These are phyloP conservation scores for Polyporus tsugae DNA, from an alignment of 1,284 basidiomycete species.

Conservation along the genomic window DNA sequence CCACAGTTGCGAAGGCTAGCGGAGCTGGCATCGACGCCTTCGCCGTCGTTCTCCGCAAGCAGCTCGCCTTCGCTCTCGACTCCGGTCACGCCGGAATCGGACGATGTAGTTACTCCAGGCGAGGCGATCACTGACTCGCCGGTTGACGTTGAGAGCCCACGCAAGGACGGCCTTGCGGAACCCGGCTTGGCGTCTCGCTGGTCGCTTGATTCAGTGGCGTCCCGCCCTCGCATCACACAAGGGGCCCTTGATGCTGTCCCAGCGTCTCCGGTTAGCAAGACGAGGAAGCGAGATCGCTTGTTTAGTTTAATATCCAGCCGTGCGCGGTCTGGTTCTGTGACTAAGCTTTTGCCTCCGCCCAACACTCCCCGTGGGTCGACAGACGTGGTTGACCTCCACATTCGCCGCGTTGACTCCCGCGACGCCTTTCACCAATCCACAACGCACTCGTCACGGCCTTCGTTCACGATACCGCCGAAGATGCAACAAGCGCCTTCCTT, in stretches of 20 bases:
- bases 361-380: slow-evolving; percentile 31
- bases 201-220: slow-evolving; percentile 43
- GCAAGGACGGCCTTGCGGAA: slow-evolving; percentile 21
- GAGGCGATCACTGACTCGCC: slow-evolving; percentile 27
- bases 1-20: slow-evolving; percentile 40
- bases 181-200: slow-evolving; percentile 40
- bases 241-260: slow-evolving; percentile 27
- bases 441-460: slow-evolving; percentile 27
- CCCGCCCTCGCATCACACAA: slow-evolving; percentile 32
- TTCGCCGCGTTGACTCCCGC: slow-evolving; percentile 28
- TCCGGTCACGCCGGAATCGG: slow-evolving; percentile 18
- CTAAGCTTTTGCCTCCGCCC: slow-evolving; percentile 35
- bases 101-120: slow-evolving; percentile 25
- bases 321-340: slow-evolving; percentile 39
- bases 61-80: slow-evolving; percentile 28
- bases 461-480: slow-evolving; percentile 27
- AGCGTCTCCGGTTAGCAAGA: slow-evolving; percentile 34
- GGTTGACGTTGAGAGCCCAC: slow-evolving; percentile 13
- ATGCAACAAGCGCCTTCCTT: slow-evolving; percentile 25
- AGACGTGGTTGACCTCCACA: slow-evolving; percentile 31
- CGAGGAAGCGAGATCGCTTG: slow-evolving; percentile 40
- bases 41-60: slow-evolving; percentile 24
- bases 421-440: slow-evolving; percentile 22
- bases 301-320: slow-evolving; percentile 43
- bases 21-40: slow-evolving; percentile 33